phyloP scores from a whole-genome alignment of 129 eudicot genomes.

The Dittrichia graveolens region DNA sequence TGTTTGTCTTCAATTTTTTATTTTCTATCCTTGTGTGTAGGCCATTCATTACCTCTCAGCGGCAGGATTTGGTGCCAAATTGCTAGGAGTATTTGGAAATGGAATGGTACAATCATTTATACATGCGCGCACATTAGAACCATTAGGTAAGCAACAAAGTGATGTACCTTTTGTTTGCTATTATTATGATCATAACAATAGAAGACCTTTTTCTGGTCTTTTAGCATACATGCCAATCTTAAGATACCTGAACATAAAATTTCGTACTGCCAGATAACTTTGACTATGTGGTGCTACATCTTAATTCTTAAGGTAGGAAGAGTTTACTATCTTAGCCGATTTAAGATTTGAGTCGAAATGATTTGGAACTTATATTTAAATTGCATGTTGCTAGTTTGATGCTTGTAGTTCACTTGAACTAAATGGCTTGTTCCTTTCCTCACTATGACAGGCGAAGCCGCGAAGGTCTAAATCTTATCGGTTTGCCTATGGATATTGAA shows the following conservation, averaged over 20 bases:
- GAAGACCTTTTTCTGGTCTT: not conserved
- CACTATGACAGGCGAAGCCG: not conserved
- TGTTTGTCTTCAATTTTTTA: slow-evolving; percentile 17
- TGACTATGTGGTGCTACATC: not conserved
- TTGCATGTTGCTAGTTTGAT: not conserved
- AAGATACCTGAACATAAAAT: not conserved
- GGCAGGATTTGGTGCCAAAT: slow-evolving; percentile 99
- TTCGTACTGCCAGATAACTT: not conserved
- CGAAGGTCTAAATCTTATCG: not conserved
- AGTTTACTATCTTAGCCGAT: not conserved
- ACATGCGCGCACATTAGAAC: slow-evolving; percentile 83
- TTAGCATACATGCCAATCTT: not conserved
- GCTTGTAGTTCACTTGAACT: slow-evolving; percentile 5
- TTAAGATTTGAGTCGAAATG: not conserved
- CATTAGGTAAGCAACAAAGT: slow-evolving; percentile 54
- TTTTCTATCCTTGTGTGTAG: slow-evolving; percentile 47
- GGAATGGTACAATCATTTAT: slow-evolving; percentile 98
- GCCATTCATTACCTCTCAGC: slow-evolving; percentile 93
- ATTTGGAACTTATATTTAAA: not conserved
- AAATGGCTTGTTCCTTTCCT: not conserved
- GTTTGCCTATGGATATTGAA: not conserved
- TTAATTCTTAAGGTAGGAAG: not conserved
- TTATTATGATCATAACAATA: not conserved
- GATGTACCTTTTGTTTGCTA: not conserved
- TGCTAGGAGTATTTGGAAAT: slow-evolving; percentile 92